Percentiles rank a stretch among this genome's conserved stretches.
Conservation (phyloP, 2,329 filamentous ascomycete genomes). For the Exophiala phaeomuriformis region DNA sequence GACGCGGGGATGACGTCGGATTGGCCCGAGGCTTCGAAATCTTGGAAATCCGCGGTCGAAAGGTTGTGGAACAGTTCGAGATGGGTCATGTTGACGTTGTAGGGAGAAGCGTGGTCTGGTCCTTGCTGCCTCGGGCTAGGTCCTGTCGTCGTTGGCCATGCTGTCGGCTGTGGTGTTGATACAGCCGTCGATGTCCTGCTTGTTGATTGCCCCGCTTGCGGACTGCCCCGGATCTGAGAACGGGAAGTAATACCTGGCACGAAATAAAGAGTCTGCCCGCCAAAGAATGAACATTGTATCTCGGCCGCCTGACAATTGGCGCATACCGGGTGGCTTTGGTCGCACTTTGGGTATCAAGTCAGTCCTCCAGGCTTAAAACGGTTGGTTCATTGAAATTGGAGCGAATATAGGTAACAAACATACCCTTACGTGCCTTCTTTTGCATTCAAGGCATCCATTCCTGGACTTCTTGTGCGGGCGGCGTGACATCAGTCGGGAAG, state of each 20-base stretch:
- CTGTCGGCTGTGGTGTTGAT: not conserved
- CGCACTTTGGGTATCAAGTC: slow-evolving; percentile 26
- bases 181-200: not conserved
- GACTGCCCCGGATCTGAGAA: not conserved
- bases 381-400: slow-evolving; percentile 20
- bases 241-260: not conserved
- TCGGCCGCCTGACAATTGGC: slow-evolving; percentile 30
- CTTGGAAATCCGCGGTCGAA: slow-evolving; percentile 12
- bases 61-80: slow-evolving; percentile 31
- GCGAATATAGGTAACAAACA: slow-evolving; percentile 13
- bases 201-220: not conserved
- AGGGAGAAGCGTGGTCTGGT: not conserved
- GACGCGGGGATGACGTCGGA: not conserved
- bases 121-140: not conserved
- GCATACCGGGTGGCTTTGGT: slow-evolving; percentile 32
- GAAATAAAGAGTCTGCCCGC: slow-evolving; percentile 1
- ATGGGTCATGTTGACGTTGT: slow-evolving; percentile 30
- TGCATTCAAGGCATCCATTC: slow-evolving; percentile 37
- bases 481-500: slow-evolving; percentile 13
- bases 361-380: slow-evolving; percentile 27
- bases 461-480: slow-evolving; percentile 36
- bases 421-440: slow-evolving; percentile 36
- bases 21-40: slow-evolving; percentile 27
- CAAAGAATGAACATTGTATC: slow-evolving; percentile 18
- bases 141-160: not conserved